These are phyloP conservation scores for Pseudogymnoascus destructans DNA, from an alignment of 2,329 filamentous ascomycete species.

Conservation along the genomic window DNA sequence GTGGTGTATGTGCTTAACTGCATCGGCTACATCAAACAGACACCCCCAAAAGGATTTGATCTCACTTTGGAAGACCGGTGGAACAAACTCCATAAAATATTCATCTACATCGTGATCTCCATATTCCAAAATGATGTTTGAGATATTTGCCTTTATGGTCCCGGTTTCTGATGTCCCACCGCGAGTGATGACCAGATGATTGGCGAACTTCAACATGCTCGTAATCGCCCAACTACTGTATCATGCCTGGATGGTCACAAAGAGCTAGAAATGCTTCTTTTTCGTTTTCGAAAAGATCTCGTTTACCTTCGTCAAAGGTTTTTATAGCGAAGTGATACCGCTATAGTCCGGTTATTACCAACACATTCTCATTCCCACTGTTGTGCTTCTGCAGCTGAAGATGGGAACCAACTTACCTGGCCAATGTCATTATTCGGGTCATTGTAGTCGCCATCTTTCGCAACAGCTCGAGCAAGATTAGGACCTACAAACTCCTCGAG, in stretches of 20 bases:
- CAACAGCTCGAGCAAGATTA: background rate
- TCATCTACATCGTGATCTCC: conserved; percentile 26
- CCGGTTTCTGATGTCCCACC: background rate
- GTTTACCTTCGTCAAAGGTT: conserved; percentile 16
- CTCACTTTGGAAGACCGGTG: conserved; percentile 21
- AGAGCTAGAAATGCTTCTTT: conserved; percentile 23
- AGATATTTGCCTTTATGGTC: conserved; percentile 11
- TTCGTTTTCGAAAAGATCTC: conserved; percentile 22
- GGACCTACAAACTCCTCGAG: background rate
- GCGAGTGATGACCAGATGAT: background rate
- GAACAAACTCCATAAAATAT: conserved; percentile 20
- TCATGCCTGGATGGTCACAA: conserved; percentile 18
- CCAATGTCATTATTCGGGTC: background rate
- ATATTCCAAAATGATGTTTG: conserved; percentile 28
- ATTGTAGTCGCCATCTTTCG: background rate
- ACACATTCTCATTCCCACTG: conserved; percentile 9
- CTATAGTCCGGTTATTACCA: conserved; percentile 13
- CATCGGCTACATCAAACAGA: conserved; percentile 24
- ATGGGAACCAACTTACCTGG: background rate
- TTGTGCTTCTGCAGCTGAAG: background rate
- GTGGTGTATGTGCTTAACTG: conserved; percentile 23
- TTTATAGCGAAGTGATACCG: conserved; percentile 26
- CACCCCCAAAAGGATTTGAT: conserved; percentile 25
- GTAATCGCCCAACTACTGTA: conserved; percentile 25
- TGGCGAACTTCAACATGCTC: conserved; percentile 10